A percentile compares a stretch with the other conserved stretches of the same genome.
These are phyloP conservation scores for Escallonia rubra DNA, from an alignment of 129 eudicot genomes.

Conservation along the genomic window DNA sequence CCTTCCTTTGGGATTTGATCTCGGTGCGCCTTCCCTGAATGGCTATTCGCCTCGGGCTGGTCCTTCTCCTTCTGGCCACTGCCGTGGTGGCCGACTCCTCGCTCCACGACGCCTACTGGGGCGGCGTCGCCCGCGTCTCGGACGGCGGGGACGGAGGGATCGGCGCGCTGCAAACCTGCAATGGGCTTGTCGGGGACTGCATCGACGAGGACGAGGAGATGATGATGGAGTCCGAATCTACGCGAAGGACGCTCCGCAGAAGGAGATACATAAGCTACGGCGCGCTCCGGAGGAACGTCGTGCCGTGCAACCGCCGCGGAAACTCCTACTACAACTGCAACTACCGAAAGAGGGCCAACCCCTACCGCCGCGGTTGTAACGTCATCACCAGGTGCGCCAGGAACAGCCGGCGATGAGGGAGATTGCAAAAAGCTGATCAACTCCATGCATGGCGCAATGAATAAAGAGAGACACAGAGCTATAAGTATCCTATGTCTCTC, in stretches of 20 bases:
- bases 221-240: slow-evolving; percentile 31
- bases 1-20: no score
- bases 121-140: background rate
- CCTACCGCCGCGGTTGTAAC: slow-evolving; percentile 41
- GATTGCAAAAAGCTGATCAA: background rate
- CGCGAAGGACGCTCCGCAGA: slow-evolving; percentile 17
- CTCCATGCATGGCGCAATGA: background rate
- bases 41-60: slow-evolving; percentile 14
- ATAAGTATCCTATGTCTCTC: background rate
- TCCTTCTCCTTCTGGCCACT: slow-evolving; percentile 20
- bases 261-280: slow-evolving; percentile 28
- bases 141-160: background rate
- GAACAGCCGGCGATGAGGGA: background rate
- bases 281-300: slow-evolving; percentile 26
- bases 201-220: slow-evolving; percentile 34
- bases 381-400: slow-evolving; percentile 33
- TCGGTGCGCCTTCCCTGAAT: slow-evolving; percentile 9
- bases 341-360: slow-evolving; percentile 18
- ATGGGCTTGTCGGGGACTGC: slow-evolving; percentile 27
- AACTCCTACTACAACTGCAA: slow-evolving; percentile 39
- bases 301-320: slow-evolving; percentile 46
- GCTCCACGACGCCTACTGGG: slow-evolving; percentile 13
- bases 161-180: background rate
- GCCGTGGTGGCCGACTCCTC: slow-evolving; percentile 20
- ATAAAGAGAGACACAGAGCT: background rate